These are phyloP conservation scores for Fraxinus xanthoxyloides DNA, from an alignment of 305 asterid genomes.

Conservation along the genomic window DNA sequence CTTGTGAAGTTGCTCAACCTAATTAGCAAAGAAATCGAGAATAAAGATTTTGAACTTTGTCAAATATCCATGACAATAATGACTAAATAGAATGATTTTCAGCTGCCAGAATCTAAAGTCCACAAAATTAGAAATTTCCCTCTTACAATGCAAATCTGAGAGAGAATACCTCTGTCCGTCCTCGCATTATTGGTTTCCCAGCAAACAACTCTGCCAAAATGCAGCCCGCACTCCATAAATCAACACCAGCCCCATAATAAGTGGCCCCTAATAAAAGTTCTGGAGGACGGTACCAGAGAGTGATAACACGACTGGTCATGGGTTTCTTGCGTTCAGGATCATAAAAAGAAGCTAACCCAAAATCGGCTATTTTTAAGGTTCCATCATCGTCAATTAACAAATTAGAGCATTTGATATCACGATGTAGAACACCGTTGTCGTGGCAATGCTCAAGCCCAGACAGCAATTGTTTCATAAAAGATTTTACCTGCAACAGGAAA, in stretches of 20 bases:
- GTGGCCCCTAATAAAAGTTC: constrained; percentile 87
- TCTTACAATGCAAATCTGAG: background rate
- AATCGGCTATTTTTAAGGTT: constrained; percentile 78
- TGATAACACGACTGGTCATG: constrained; percentile 90
- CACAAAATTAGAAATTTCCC: background rate
- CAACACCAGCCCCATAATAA: constrained; percentile 76
- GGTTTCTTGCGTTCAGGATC: constrained; percentile 62
- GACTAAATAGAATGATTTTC: background rate
- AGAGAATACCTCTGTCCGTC: constrained; percentile 77
- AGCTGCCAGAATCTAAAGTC: background rate
- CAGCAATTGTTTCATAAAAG: constrained; percentile 77
- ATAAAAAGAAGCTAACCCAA: constrained; percentile 79
- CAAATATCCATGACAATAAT: background rate
- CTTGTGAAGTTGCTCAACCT: constrained; percentile 96
- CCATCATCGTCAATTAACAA: constrained; percentile 79
- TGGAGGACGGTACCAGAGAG: constrained; percentile 98
- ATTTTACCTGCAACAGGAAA: constrained; percentile 63
- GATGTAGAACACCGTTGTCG: constrained; percentile 79
- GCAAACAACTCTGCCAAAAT: constrained; percentile 77
- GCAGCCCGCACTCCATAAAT: constrained; percentile 96
- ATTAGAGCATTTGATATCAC: constrained; percentile 91
- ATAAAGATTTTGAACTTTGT: constrained; percentile 9
- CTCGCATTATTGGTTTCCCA: constrained; percentile 81
- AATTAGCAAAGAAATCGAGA: constrained; percentile 18
- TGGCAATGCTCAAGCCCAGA: constrained; percentile 96